phyloP scores from a whole-genome alignment of 169 alveolate species.

The Eimeria falciformis region DNA sequence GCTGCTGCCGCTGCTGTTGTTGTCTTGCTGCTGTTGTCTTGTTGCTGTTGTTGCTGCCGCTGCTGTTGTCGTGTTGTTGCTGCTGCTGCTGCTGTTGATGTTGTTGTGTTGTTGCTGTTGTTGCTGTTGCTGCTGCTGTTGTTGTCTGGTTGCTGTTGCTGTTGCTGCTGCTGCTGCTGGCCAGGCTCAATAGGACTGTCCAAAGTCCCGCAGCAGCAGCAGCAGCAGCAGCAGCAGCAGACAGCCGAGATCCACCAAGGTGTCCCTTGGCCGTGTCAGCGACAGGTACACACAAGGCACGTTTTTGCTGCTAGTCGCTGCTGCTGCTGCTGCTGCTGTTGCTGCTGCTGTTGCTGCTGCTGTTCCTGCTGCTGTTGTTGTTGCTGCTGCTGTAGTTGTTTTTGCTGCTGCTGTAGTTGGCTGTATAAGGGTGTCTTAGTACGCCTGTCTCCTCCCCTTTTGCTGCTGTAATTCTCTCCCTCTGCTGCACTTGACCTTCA shows the following conservation, averaged over 20 bases:
- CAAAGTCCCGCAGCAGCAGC: neutral
- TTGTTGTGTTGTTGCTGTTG: too few relatives aligned
- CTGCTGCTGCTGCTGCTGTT: neutral
- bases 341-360: neutral
- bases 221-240: neutral
- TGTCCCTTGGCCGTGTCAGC: too few relatives aligned
- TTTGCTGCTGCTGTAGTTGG: neutral
- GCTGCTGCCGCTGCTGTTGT: neutral
- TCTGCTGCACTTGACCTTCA: neutral
- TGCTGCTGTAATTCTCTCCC: neutral
- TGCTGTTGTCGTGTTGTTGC: neutral
- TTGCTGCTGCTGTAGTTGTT: neutral
- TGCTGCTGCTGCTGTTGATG: neutral
- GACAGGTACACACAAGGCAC: too few relatives aligned
- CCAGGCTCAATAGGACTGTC: too few relatives aligned
- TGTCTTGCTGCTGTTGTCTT: neutral
- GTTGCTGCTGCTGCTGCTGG: too few relatives aligned
- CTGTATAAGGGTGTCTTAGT: neutral
- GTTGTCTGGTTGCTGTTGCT: too few relatives aligned
- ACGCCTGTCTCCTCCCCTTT: neutral
- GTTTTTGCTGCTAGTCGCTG: too few relatives aligned
- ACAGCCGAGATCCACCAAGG: too few relatives aligned
- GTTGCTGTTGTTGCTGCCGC: too few relatives aligned
- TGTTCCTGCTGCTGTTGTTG: neutral
- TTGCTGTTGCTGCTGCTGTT: too few relatives aligned